phyloP scores from a whole-genome alignment of 2,329 filamentous ascomycete species.

The Aspergillus nomiae region DNA sequence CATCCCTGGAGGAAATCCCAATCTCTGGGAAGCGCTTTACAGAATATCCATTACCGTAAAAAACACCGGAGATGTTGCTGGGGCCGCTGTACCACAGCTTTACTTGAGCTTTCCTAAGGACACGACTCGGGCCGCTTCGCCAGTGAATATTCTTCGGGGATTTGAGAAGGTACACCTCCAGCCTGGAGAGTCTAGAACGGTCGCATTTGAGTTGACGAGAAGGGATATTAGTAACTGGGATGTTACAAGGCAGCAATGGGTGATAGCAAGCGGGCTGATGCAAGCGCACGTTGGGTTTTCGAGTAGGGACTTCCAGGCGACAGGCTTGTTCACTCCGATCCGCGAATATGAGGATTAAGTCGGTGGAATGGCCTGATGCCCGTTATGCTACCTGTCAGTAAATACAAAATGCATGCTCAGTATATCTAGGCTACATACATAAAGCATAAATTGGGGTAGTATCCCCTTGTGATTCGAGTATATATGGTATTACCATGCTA shows the following conservation, averaged over 20 bases:
- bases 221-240: background rate
- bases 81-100: background rate
- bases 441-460: too few species aligned
- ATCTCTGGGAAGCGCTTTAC: background rate
- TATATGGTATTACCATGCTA: too few species aligned
- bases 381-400: too few species aligned
- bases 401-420: too few species aligned
- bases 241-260: background rate
- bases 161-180: background rate
- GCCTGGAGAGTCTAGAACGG: background rate
- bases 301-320: background rate
- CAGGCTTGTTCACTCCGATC: too few species aligned
- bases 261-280: background rate
- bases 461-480: too few species aligned
- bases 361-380: too few species aligned
- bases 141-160: background rate
- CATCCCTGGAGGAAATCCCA: background rate
- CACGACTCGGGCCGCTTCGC: background rate
- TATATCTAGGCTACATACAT: too few species aligned
- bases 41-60: background rate
- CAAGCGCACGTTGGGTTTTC: background rate
- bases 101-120: background rate
- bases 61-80: background rate
- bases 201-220: background rate
- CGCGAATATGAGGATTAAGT: too few species aligned